These are phyloP conservation scores for Pseudocercospora cruenta DNA, from an alignment of 2,329 filamentous ascomycete genomes.

Conservation along the genomic window DNA sequence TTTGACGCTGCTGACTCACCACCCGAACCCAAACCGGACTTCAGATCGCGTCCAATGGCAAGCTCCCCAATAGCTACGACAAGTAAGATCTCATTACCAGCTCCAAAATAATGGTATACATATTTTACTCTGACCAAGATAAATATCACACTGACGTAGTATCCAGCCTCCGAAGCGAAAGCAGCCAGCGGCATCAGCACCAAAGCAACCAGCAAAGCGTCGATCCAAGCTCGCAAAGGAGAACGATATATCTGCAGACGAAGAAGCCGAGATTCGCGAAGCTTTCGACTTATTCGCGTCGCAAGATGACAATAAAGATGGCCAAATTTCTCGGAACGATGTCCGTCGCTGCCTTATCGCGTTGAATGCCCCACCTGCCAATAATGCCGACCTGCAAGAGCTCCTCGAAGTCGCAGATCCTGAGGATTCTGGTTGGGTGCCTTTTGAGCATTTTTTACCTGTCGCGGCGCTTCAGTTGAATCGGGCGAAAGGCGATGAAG, in stretches of 20 bases:
- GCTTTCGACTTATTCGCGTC: constrained; percentile 77
- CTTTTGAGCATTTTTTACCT: constrained; percentile 80
- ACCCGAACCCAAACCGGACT: neutral
- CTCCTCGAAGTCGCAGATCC: constrained; percentile 84
- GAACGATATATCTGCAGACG: constrained; percentile 78
- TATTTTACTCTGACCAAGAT: neutral
- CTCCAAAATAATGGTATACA: constrained; percentile 1
- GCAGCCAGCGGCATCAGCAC: constrained; percentile 26
- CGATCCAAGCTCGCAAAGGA: constrained; percentile 91
- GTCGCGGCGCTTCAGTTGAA: constrained; percentile 87
- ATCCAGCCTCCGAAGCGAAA: constrained; percentile 38
- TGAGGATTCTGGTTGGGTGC: constrained; percentile 73
- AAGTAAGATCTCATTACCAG: neutral
- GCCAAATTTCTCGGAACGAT: constrained; percentile 48
- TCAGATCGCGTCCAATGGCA: neutral
- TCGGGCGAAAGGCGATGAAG: constrained; percentile 37
- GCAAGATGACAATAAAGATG: constrained; percentile 59
- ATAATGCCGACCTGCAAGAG: constrained; percentile 69
- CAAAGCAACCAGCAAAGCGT: constrained; percentile 53
- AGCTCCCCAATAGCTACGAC: neutral
- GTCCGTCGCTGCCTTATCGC: constrained; percentile 60
- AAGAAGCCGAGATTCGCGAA: constrained; percentile 89
- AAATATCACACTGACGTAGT: neutral
- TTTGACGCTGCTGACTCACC: neutral
- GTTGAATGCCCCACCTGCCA: constrained; percentile 72